These are phyloP conservation scores for Clonostachys solani DNA, from an alignment of 2,329 filamentous ascomycete species.

Conservation along the genomic window DNA sequence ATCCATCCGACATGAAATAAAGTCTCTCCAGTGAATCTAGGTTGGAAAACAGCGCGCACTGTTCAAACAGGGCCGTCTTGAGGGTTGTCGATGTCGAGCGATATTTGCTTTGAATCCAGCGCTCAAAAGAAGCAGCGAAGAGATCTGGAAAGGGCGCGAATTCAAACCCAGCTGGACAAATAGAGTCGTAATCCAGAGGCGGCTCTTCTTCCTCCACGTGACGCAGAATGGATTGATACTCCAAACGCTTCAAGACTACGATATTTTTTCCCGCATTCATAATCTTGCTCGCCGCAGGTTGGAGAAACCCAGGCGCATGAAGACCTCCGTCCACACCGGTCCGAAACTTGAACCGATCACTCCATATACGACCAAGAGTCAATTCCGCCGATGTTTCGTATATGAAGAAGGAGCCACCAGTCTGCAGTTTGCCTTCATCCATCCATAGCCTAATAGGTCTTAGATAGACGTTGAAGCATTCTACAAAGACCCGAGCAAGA, in stretches of 20 bases:
- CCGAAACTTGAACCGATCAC: constrained; percentile 66
- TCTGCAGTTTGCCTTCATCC: constrained; percentile 66
- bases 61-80: constrained; percentile 60
- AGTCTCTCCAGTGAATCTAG: constrained; percentile 66
- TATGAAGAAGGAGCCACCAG: constrained; percentile 73
- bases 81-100: constrained; percentile 64
- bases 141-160: constrained; percentile 70
- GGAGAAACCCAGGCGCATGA: constrained; percentile 72
- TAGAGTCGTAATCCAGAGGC: constrained; percentile 49
- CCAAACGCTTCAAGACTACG: constrained; percentile 71
- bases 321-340: constrained; percentile 53
- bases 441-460: constrained; percentile 81
- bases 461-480: constrained; percentile 79
- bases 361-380: constrained; percentile 64
- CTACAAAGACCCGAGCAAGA: constrained; percentile 68
- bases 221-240: background rate
- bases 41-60: constrained; percentile 62
- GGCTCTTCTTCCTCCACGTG: constrained; percentile 27
- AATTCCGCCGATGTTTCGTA: constrained; percentile 50
- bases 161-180: constrained; percentile 42
- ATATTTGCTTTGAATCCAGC: constrained; percentile 75
- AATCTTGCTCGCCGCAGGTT: constrained; percentile 64
- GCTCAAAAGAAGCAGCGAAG: constrained; percentile 66
- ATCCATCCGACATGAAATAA: constrained; percentile 75
- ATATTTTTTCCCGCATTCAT: constrained; percentile 88